A percentile compares a stretch with the other conserved stretches of the same genome.
phyloP scores from a whole-genome alignment of 2,329 filamentous ascomycete species.

The Epichloe gansuensis region DNA sequence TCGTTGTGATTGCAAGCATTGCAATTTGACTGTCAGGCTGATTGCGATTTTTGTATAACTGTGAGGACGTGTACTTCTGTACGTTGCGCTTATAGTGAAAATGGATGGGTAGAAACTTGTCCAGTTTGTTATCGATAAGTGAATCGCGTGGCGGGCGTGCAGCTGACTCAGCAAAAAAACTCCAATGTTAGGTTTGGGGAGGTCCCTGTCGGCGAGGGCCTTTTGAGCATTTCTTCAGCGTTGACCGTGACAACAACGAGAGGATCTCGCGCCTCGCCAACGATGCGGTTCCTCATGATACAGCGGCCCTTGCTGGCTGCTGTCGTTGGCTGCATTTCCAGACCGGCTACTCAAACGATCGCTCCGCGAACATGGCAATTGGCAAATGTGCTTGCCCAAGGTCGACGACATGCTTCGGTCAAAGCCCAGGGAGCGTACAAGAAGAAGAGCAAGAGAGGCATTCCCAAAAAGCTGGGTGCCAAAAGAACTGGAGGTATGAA shows the following conservation, averaged over 20 bases:
- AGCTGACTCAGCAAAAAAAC: conserved; percentile 4
- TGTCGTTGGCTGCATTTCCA: conserved; percentile 9
- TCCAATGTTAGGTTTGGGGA: conserved; percentile 1
- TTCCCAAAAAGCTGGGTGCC: conserved; percentile 76
- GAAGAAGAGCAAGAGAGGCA: conserved; percentile 43
- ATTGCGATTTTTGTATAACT: too few species aligned
- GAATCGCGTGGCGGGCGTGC: too few species aligned
- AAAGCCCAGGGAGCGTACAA: conserved; percentile 60
- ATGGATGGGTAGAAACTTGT: not conserved
- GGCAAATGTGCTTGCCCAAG: conserved; percentile 31
- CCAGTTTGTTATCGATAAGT: conserved; percentile 1
- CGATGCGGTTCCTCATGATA: conserved; percentile 34
- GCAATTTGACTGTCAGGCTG: not conserved
- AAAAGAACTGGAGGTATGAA: conserved; percentile 77
- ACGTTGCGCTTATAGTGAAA: too few species aligned
- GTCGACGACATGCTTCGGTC: conserved; percentile 42
- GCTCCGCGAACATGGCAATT: conserved; percentile 13
- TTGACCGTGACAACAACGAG: not conserved
- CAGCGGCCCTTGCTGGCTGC: conserved; percentile 33
- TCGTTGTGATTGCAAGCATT: conserved; percentile 9
- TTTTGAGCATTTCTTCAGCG: not conserved
- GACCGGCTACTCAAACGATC: not conserved
- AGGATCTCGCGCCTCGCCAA: conserved; percentile 9
- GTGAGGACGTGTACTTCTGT: too few species aligned
- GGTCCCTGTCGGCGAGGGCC: not conserved